Conservation (phyloP, 1,284 basidiomycete genomes). For the Gomphus bonarii region DNA sequence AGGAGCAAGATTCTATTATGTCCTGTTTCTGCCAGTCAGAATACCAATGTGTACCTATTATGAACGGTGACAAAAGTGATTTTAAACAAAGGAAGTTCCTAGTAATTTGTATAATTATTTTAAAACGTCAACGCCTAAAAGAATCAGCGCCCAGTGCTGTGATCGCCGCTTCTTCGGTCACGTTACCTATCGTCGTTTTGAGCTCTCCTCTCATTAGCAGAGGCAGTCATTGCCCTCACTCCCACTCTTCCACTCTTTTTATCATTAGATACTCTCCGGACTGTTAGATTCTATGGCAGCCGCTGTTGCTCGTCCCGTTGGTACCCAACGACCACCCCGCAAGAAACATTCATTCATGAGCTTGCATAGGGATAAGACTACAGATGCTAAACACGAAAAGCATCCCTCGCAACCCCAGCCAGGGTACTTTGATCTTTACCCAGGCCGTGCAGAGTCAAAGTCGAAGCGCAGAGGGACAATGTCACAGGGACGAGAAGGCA, state of each 20-base stretch:
- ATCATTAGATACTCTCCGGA: background rate
- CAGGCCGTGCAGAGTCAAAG: background rate
- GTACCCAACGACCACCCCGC: background rate
- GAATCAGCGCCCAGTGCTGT: background rate
- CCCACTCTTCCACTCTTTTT: background rate
- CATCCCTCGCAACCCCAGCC: background rate
- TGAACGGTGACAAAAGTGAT: background rate
- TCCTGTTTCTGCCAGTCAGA: constrained; percentile 1
- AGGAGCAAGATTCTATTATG: no score
- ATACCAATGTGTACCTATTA: background rate
- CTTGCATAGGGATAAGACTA: background rate
- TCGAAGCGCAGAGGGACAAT: background rate
- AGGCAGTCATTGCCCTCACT: background rate
- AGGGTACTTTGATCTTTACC: constrained; percentile 6
- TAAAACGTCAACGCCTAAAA: background rate
- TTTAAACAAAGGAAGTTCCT: background rate
- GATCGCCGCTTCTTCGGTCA: background rate
- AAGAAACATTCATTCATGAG: constrained; percentile 8
- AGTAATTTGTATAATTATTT: background rate
- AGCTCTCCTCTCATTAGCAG: background rate
- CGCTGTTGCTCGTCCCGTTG: background rate
- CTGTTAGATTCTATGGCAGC: background rate
- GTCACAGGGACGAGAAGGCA: background rate
- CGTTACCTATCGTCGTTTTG: background rate
- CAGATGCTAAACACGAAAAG: background rate